These are phyloP conservation scores for Rhodotorula sp. DNA, from an alignment of 1,284 basidiomycete genomes.

Conservation along the genomic window DNA sequence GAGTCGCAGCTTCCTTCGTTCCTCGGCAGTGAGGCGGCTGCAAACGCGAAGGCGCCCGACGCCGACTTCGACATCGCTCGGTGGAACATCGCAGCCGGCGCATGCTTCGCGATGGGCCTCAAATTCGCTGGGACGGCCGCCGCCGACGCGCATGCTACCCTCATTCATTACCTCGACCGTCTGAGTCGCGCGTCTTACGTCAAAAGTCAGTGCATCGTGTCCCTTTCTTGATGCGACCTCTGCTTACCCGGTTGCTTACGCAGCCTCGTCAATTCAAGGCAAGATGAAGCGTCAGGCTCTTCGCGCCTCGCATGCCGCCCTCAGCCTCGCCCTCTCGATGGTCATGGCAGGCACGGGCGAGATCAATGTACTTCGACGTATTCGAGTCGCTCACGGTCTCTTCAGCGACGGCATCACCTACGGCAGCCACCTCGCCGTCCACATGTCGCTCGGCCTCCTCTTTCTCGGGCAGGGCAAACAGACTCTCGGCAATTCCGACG, in stretches of 20 bases:
- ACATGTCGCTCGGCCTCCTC: conserved; percentile 85
- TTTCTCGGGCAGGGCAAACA: conserved; percentile 92
- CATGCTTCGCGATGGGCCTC: conserved; percentile 84
- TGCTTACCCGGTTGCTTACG: background rate
- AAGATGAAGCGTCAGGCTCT: conserved; percentile 79
- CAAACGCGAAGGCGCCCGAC: conserved; percentile 2
- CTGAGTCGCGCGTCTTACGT: conserved; percentile 57
- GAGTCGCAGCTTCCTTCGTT: conserved; percentile 67
- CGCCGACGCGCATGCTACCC: conserved; percentile 76
- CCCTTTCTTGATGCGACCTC: conserved; percentile 34
- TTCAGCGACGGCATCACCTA: conserved; percentile 75
- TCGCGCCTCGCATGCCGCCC: conserved; percentile 82
- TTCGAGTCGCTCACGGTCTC: conserved; percentile 88
- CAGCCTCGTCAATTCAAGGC: conserved; percentile 74
- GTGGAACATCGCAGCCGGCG: conserved; percentile 82
- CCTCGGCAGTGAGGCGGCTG: conserved; percentile 56
- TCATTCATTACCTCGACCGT: conserved; percentile 76
- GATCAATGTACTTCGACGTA: conserved; percentile 79
- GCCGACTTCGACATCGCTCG: conserved; percentile 60
- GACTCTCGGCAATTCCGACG: conserved; percentile 86
- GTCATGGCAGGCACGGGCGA: conserved; percentile 97
- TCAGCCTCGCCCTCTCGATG: conserved; percentile 79
- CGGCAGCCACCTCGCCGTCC: conserved; percentile 84
- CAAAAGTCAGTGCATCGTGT: conserved; percentile 41
- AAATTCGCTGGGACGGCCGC: conserved; percentile 91